These are phyloP conservation scores for Kluyveromyces marxianus DNA, from an alignment of 1,139 yeast species.

Conservation along the genomic window DNA sequence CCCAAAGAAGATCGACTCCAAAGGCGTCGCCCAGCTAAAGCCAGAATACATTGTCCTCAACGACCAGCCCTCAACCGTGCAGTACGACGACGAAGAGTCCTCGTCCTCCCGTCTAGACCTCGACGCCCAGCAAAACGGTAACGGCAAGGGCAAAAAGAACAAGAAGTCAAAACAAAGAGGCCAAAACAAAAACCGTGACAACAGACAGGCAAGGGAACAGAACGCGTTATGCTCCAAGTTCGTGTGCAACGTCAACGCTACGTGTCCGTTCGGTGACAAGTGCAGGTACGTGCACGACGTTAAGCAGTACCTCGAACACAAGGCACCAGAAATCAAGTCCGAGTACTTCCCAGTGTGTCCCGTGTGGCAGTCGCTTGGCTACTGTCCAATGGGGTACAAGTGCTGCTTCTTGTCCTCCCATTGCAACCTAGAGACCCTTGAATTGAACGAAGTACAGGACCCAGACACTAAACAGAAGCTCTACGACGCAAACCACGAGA, in stretches of 20 bases:
- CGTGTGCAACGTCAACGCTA: slow-evolving; percentile 41
- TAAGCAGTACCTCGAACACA: slow-evolving; percentile 50
- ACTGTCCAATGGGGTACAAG: slow-evolving; percentile 85
- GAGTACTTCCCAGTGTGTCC: slow-evolving; percentile 61
- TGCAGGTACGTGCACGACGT: slow-evolving; percentile 79
- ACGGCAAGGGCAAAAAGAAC: slow-evolving; percentile 36
- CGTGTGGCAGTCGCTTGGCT: slow-evolving; percentile 71
- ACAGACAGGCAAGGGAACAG: slow-evolving; percentile 61
- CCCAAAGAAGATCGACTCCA: slow-evolving; percentile 15
- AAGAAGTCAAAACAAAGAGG: slow-evolving; percentile 54
- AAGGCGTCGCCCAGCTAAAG: slow-evolving; percentile 63
- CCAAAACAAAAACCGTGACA: slow-evolving; percentile 82
- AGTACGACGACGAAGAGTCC: slow-evolving; percentile 47
- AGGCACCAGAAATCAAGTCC: slow-evolving; percentile 57
- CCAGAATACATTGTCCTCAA: slow-evolving; percentile 45
- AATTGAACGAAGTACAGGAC: slow-evolving; percentile 35
- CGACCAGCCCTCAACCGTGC: slow-evolving; percentile 23
- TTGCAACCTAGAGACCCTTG: slow-evolving; percentile 41
- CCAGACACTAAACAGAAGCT: slow-evolving; percentile 19
- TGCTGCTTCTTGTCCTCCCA: slow-evolving; percentile 91
- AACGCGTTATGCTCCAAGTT: slow-evolving; percentile 61
- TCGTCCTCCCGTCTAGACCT: slow-evolving; percentile 29
- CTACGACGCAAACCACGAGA: slow-evolving; percentile 46
- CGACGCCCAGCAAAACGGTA: slow-evolving; percentile 27
- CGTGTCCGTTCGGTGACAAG: slow-evolving; percentile 63